A percentile compares a stretch with the other conserved stretches of the same genome.
Evolutionary conservation across 352 stramenopile genomes (phyloP).

Genomic region (Pythium aphanidermatum): DNA sequence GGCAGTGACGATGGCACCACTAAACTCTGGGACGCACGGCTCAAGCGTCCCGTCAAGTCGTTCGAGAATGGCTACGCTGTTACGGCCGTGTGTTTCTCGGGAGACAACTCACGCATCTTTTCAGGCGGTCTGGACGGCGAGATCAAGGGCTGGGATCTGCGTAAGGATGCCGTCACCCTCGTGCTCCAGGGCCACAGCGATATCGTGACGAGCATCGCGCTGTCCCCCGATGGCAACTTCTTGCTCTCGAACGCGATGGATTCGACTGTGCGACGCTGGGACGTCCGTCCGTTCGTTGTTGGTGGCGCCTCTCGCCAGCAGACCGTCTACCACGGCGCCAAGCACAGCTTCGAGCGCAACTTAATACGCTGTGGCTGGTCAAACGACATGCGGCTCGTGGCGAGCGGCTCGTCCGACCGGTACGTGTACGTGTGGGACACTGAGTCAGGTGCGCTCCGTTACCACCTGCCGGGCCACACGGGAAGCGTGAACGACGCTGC

Average conservation of each 20-base stretch:
- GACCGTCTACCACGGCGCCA: conserved; percentile 70
- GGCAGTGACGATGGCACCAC: conserved; percentile 89
- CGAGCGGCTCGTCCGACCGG: conserved; percentile 85
- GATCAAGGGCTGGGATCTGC: conserved; percentile 92
- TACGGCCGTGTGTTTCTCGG: conserved; percentile 84
- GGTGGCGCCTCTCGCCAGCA: conserved; percentile 38
- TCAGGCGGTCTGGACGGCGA: conserved; percentile 91
- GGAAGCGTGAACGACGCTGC: conserved; percentile 92
- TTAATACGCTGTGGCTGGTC: conserved; percentile 92
- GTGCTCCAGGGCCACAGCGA: conserved; percentile 90
- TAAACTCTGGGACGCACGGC: conserved; percentile 87
- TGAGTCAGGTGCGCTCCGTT: conserved; percentile 86
- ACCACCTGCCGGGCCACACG: conserved; percentile 91
- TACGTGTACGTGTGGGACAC: conserved; percentile 96
- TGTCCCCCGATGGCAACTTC: conserved; percentile 91
- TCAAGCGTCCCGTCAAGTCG: conserved; percentile 70
- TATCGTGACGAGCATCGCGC: conserved; percentile 91
- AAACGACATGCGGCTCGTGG: conserved; percentile 79
- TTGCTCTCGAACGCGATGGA: conserved; percentile 96
- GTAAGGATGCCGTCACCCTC: conserved; percentile 70
- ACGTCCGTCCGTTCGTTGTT: conserved; percentile 90
- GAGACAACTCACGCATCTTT: conserved; percentile 86
- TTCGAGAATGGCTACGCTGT: conserved; percentile 89
- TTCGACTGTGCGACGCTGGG: conserved; percentile 88
- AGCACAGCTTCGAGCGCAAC: conserved; percentile 92